Evolutionary conservation across 495 filamentous ascomycete species (phyloP).

Genomic region (Xylaria grammica): DNA sequence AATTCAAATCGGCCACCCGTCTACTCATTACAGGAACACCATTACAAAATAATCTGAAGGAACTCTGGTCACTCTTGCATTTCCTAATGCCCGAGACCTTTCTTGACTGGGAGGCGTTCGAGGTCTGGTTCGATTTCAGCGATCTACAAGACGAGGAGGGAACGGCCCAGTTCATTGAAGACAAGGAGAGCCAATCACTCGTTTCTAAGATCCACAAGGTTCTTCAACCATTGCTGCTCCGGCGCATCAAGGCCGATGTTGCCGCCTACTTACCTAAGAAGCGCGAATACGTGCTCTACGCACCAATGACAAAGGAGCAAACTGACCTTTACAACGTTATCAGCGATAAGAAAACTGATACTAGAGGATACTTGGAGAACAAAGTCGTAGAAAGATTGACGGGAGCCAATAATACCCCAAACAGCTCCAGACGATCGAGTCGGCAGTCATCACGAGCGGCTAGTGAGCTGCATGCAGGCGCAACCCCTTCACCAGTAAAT

Average conservation of each 20-base stretch:
- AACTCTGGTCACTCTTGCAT: conserved; percentile 93
- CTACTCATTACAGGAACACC: conserved; percentile 95
- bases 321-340: conserved; percentile 90
- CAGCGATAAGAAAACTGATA: conserved; percentile 70
- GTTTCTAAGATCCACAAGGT: conserved; percentile 91
- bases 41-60: conserved; percentile 92
- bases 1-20: conserved; percentile 86
- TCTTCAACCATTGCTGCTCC: conserved; percentile 86
- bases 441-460: conserved; percentile 45
- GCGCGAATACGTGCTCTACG: conserved; percentile 92
- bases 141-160: conserved; percentile 77
- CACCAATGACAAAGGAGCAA: conserved; percentile 85
- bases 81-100: conserved; percentile 94
- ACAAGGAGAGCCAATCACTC: conserved; percentile 80
- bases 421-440: conserved; percentile 39
- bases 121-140: conserved; percentile 95
- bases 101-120: conserved; percentile 84
- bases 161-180: conserved; percentile 71
- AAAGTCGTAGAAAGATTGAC: conserved; percentile 78
- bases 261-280: conserved; percentile 90
- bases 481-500: conserved; percentile 26
- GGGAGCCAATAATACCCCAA: conserved; percentile 43
- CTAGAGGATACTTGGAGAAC: conserved; percentile 79
- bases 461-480: conserved; percentile 29
- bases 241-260: conserved; percentile 91